phyloP scores from a whole-genome alignment of 1,139 yeast species.

The Protomyces pachydermus region DNA sequence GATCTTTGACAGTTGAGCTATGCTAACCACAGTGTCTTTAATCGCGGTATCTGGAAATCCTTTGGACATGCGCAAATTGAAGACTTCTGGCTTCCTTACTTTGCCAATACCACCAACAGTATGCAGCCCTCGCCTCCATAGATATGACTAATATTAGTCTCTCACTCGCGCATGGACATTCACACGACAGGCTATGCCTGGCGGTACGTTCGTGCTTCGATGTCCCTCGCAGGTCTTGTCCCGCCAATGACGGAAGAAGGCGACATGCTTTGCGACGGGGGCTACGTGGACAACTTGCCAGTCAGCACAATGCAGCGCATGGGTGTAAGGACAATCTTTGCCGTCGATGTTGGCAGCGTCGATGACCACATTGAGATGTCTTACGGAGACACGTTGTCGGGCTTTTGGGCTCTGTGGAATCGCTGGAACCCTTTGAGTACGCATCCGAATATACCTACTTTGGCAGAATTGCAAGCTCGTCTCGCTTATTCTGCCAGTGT shows the following conservation, averaged over 20 bases:
- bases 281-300: constrained; percentile 88
- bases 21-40: constrained; percentile 79
- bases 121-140: neutral
- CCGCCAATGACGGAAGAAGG: constrained; percentile 88
- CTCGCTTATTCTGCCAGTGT: constrained; percentile 94
- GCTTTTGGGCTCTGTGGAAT: constrained; percentile 84
- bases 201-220: constrained; percentile 92
- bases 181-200: constrained; percentile 91
- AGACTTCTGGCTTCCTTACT: constrained; percentile 89
- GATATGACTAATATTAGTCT: constrained; percentile 41
- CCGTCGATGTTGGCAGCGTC: constrained; percentile 95
- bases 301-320: constrained; percentile 80
- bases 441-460: constrained; percentile 83
- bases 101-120: constrained; percentile 85
- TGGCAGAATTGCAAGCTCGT: constrained; percentile 69
- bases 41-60: constrained; percentile 92
- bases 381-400: constrained; percentile 90
- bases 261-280: constrained; percentile 90
- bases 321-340: constrained; percentile 83
- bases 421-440: constrained; percentile 85
- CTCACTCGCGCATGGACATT: constrained; percentile 91
- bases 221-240: constrained; percentile 89
- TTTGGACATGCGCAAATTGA: constrained; percentile 90
- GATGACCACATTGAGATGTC: constrained; percentile 88
- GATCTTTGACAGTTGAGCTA: neutral